Conservation (phyloP, 441 rosid species). For the California macrophylla region DNA sequence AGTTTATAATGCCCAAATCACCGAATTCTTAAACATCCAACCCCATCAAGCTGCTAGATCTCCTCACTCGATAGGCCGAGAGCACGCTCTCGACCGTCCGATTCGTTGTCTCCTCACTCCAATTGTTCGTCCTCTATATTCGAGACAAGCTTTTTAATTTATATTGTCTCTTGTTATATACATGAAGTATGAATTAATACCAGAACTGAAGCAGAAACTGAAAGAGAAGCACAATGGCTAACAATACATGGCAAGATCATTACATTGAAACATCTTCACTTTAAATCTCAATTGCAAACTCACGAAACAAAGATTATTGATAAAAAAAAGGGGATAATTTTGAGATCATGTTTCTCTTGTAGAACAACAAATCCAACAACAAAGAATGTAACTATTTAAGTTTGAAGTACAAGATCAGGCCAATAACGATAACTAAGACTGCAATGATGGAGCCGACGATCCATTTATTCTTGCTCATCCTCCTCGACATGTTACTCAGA, state of each 20-base stretch:
- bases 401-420: conserved; percentile 72
- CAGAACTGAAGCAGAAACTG: no score
- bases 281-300: not conserved
- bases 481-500: conserved; percentile 55
- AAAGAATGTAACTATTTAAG: conserved; percentile 34
- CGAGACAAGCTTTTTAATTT: no score
- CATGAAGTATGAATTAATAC: no score
- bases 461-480: conserved; percentile 88
- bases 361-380: not conserved
- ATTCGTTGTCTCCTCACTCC: no score
- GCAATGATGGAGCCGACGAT: conserved; percentile 44
- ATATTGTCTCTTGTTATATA: no score
- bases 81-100: no score
- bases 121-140: no score
- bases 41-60: no score
- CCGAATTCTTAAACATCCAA: no score
- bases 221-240: not conserved
- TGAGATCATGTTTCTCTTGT: not conserved
- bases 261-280: not conserved
- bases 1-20: no score
- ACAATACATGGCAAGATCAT: not conserved
- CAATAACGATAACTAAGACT: conserved; percentile 46
- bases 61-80: no score
- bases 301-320: not conserved
- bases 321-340: not conserved